Base-by-base conservation (phyloP, 1,139 yeast genomes). In the Candida smagusa region DNA sequence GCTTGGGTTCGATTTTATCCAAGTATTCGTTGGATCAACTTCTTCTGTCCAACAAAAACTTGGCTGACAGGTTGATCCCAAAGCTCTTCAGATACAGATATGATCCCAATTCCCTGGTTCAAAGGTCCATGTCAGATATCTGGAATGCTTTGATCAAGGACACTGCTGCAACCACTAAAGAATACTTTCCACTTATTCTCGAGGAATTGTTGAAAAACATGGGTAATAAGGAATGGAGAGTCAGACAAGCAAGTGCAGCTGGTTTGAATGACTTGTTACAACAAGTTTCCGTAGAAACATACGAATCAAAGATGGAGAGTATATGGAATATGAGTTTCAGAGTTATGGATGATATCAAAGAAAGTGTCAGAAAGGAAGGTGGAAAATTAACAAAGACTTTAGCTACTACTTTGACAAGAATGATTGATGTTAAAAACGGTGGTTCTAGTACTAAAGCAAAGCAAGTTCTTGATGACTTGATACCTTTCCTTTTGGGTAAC, bases 321-420 rank as follows among this genome's bases (percentile, higher is more conserved):
- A 79, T 92, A 25, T 90, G 97, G 97, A 71, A 74, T 5, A 81
- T 86, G 86, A 81, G 94, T 38, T 90, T 92, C 64, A 74, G 98
- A 53, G 78, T 79, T 0, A 79, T 90, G 76, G 98, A 92, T 61
- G 98, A 92, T 63, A 88, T 92, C 42, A 92, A 92, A 56, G 97
- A 88, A 35, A 86, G 95, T 62, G 97, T 92, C 4, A 72, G 97
- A 35, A 77, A 77, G 40, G 95, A 88, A 38, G 97, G 95, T 8
- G 62, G 73, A 36, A 76, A 72, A 33, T 66, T 92, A 25, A 81
- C 96, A 0, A 77, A 81, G 46, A 71, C 77, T 6, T 66, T 92
- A 29, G 80, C 95, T 0, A 74, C 80, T 9, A 69, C 78, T 3
- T 66, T 90, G 47, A 77, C 82, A 2, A 71, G 80, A 33, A 72